Evolutionary conservation across 2,329 filamentous ascomycete genomes (phyloP).

Genomic region (Exophiala spinifera): DNA sequence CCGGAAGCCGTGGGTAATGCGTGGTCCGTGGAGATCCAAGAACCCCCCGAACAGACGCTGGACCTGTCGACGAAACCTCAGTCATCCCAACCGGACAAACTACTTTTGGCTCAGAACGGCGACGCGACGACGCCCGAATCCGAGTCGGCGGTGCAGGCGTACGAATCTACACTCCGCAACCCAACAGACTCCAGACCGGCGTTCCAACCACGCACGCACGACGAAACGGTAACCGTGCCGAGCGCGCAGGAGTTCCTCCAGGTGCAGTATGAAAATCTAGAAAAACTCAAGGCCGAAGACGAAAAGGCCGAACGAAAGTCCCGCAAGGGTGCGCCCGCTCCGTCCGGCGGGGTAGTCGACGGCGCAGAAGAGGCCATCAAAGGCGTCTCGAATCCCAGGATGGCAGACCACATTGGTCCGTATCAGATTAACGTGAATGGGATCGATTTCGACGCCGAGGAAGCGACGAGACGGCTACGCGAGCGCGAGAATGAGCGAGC

Average conservation of each 20-base stretch:
- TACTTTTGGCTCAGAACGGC: constrained; percentile 28
- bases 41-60: constrained; percentile 37
- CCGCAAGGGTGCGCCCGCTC: constrained; percentile 16
- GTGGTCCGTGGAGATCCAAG: constrained; percentile 81
- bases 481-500: constrained; percentile 25
- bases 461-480: constrained; percentile 40
- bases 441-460: constrained; percentile 91
- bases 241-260: constrained; percentile 76
- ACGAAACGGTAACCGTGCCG: constrained; percentile 53
- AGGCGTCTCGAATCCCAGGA: constrained; percentile 37
- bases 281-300: constrained; percentile 59
- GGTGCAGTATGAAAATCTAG: constrained; percentile 71
- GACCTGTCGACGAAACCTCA: constrained; percentile 26
- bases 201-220: constrained; percentile 38
- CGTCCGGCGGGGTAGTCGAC: constrained; percentile 29
- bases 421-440: constrained; percentile 98
- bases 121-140: neutral
- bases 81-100: constrained; percentile 27
- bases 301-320: constrained; percentile 38
- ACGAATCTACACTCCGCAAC: constrained; percentile 22
- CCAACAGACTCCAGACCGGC: constrained; percentile 15
- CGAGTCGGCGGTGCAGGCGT: constrained; percentile 22
- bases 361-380: constrained; percentile 38
- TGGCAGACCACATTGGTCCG: constrained; percentile 81
- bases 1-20: constrained; percentile 79